Base-by-base conservation (phyloP, 768 basidiomycete species). In the Mycena maculata region DNA sequence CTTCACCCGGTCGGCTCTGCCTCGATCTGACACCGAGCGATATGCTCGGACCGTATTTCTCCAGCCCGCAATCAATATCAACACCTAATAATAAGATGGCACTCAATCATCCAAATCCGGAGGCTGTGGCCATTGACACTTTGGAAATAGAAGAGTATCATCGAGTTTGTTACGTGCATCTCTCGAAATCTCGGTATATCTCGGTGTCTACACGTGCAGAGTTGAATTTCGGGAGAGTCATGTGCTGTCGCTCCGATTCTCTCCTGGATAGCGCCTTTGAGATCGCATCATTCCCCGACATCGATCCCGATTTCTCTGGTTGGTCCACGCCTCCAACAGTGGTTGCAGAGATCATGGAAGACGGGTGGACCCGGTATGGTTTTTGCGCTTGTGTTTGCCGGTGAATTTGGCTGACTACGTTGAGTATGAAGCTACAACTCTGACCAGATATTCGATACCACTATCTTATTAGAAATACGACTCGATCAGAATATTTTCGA, bases 291-390 rank as follows among this genome's bases (percentile, higher is more conserved):
- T 27, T 27, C 12, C 1, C 23, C 0, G 27, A 31, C 22, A 4
- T 12, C 8, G 9, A 5, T 27, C 18, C 44, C 1, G 33, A 57
- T 20, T 28, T 42, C 23, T 31, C 55, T 7, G 55, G 55, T 1
- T 44, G 41, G 41, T 11, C 5, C 41, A 33, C 9, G 16, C 18
- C 25, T 15, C 18, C 25, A 8, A 20, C 22, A 20, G 20, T 18
- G 18, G 18, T 30, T 13, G 30, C n/a, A 6, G 13, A 52, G 6
- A 8, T 30, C 11, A 57, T 44, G 55, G 12, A 36, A 4, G 41
- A 57, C 13, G 55, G 55, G 13, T 57, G 55, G 55, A 57, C 55
- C 2, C 27, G 41, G 55, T 44, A 52, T 18, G 48, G 31, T 22
- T 10, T 3, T 9, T 33, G 7, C 20, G 22, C 4, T 33, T n/a